Conservation (phyloP, 2,329 filamentous ascomycete species). For the Remersonia thermophila region DNA sequence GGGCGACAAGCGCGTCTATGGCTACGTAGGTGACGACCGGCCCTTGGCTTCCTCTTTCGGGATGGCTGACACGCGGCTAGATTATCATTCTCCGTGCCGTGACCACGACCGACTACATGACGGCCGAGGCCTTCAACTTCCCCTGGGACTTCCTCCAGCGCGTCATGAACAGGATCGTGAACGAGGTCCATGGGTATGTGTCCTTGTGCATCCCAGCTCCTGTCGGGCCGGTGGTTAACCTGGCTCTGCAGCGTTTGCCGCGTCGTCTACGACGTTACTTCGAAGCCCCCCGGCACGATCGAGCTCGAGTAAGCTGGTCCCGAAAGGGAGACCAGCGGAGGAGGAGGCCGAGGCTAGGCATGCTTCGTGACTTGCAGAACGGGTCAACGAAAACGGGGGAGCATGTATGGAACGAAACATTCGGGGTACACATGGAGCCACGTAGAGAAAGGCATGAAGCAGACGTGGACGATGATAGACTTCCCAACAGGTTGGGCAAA, state of each 20-base stretch:
- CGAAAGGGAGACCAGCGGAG: no score
- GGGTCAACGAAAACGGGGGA: no score
- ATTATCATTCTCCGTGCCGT: conserved; percentile 33
- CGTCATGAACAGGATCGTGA: conserved; percentile 16
- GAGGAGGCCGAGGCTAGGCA: no score
- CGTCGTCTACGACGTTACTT: conserved; percentile 29
- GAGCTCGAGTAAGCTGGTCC: conserved; percentile 50
- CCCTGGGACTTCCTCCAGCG: conserved; percentile 15
- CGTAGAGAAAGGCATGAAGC: no score
- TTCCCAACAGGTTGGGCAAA: no score
- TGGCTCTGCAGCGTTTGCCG: conserved; percentile 10
- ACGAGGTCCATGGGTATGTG: conserved; percentile 15
- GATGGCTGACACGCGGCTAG: conserved; percentile 19
- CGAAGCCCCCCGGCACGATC: conserved; percentile 60
- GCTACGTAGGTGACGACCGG: conserved; percentile 20
- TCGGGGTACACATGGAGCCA: no score
- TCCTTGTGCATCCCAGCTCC: background rate
- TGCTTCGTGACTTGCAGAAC: no score
- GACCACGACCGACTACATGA: conserved; percentile 56
- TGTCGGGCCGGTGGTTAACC: no score
- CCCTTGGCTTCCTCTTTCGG: conserved; percentile 9
- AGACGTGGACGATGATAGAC: conserved; percentile 3
- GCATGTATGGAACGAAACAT: background rate
- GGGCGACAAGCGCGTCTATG: conserved; percentile 54
- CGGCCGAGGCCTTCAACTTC: conserved; percentile 39